Evolutionary conservation across 176 grass and related monocot genomes (phyloP).

Genomic region (Raddia guianensis): DNA sequence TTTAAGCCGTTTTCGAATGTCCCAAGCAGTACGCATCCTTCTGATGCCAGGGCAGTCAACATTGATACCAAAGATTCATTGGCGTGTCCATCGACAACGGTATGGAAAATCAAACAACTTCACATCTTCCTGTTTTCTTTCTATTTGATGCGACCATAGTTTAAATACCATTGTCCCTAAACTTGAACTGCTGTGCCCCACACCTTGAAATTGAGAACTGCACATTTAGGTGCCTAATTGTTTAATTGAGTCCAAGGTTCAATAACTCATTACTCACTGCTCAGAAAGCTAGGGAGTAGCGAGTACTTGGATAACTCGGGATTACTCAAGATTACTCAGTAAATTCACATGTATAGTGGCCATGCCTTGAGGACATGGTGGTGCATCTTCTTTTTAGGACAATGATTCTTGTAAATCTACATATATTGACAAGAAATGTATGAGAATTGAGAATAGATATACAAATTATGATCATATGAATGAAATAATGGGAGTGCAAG

Average conservation of each 20-base stretch:
- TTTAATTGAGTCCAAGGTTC: neutral
- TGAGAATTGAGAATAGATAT: too few species aligned
- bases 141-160: neutral
- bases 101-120: conserved; percentile 6
- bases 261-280: too few species aligned
- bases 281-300: too few species aligned
- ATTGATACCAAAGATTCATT: conserved; percentile 32
- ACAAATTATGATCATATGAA: too few species aligned
- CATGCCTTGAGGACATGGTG: too few species aligned
- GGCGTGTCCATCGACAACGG: conserved; percentile 33
- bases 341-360: too few species aligned
- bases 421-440: too few species aligned
- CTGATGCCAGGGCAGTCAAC: conserved; percentile 36
- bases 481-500: too few species aligned
- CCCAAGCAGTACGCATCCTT: conserved; percentile 16
- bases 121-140: conserved; percentile 5
- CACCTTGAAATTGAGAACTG: neutral
- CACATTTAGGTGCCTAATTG: neutral
- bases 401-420: too few species aligned
- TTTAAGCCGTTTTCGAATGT: conserved; percentile 36
- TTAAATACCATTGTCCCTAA: neutral
- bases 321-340: too few species aligned
- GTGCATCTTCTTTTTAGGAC: too few species aligned
- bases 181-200: neutral
- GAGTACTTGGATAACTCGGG: too few species aligned